phyloP scores from a whole-genome alignment of 768 basidiomycete species.

The Tubosaeta brunneosetosa region DNA sequence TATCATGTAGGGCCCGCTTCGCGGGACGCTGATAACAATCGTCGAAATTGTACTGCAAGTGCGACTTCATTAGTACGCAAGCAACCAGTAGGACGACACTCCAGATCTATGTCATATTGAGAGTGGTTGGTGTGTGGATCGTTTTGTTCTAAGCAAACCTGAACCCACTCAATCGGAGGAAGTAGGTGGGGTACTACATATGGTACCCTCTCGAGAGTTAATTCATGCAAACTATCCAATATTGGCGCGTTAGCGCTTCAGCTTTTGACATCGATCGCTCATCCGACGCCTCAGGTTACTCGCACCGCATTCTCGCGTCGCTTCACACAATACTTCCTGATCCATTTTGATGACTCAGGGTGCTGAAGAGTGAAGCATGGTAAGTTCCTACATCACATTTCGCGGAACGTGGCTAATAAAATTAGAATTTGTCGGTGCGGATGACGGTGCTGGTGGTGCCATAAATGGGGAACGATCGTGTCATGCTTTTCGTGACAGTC shows the following conservation, averaged over 20 bases:
- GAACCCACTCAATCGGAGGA: not conserved
- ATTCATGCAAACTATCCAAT: too few species aligned
- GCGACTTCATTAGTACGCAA: conserved; percentile 13
- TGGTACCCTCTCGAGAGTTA: too few species aligned
- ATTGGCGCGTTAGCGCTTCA: too few species aligned
- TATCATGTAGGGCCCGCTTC: too few species aligned
- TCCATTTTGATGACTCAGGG: conserved; percentile 6
- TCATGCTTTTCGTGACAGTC: too few species aligned
- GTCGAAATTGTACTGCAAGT: conserved; percentile 14
- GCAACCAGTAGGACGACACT: not conserved
- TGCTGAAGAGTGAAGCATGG: conserved; percentile 8
- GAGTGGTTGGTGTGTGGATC: conserved; percentile 13
- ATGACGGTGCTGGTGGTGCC: too few species aligned
- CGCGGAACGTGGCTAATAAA: too few species aligned
- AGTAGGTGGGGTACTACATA: conserved; percentile 10
- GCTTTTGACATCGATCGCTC: too few species aligned
- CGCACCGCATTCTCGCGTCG: conserved; percentile 13
- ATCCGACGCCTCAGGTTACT: conserved; percentile 6
- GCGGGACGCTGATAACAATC: conserved; percentile 8
- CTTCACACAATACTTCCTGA: conserved; percentile 11
- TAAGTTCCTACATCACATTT: not conserved
- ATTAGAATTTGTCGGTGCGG: too few species aligned
- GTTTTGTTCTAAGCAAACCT: not conserved
- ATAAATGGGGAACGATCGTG: too few species aligned
- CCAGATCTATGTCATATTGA: conserved; percentile 4